Evolutionary conservation across 306 rosid species (phyloP).

Genomic region (Styphnolobium japonicum): DNA sequence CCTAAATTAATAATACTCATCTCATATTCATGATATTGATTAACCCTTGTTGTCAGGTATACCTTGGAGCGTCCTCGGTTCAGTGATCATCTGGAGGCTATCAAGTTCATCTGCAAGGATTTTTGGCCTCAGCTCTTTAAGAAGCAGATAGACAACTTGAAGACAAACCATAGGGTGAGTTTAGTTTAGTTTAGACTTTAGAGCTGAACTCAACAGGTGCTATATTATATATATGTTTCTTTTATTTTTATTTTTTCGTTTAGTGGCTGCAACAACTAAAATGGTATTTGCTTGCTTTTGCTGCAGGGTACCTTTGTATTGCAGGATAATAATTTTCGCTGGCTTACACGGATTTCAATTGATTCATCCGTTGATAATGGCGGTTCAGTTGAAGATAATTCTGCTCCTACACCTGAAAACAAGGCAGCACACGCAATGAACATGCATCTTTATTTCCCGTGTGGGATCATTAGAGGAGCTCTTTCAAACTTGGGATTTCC

Average conservation of each 20-base stretch:
- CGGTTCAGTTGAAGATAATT: conserved; percentile 48
- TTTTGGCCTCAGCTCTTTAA: conserved; percentile 97
- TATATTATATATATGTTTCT: too few species aligned
- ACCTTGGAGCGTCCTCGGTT: conserved; percentile 97
- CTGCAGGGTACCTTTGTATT: conserved; percentile 92
- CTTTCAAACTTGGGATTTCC: conserved; percentile 95
- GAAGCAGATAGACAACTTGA: conserved; percentile 97
- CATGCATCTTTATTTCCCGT: conserved; percentile 94
- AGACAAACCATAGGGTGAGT: conserved; percentile 88
- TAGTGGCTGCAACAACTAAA: too few species aligned
- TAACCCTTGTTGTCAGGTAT: conserved; percentile 45
- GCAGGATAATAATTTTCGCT: conserved; percentile 87
- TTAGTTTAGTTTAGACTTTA: too few species aligned
- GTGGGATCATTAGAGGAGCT: conserved; percentile 96
- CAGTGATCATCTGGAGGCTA: conserved; percentile 90
- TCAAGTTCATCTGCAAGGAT: conserved; percentile 97
- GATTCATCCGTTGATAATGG: conserved; percentile 63
- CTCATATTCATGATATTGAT: neutral
- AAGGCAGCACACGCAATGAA: conserved; percentile 68
- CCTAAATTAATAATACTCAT: too few species aligned
- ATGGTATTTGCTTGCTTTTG: conserved; percentile 13
- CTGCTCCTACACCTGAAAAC: conserved; percentile 51
- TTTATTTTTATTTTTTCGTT: too few species aligned
- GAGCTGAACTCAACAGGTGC: conserved; percentile 13
- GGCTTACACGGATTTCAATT: conserved; percentile 82